phyloP scores from a whole-genome alignment of 257 asterid genomes.

The Petunia secreta region DNA sequence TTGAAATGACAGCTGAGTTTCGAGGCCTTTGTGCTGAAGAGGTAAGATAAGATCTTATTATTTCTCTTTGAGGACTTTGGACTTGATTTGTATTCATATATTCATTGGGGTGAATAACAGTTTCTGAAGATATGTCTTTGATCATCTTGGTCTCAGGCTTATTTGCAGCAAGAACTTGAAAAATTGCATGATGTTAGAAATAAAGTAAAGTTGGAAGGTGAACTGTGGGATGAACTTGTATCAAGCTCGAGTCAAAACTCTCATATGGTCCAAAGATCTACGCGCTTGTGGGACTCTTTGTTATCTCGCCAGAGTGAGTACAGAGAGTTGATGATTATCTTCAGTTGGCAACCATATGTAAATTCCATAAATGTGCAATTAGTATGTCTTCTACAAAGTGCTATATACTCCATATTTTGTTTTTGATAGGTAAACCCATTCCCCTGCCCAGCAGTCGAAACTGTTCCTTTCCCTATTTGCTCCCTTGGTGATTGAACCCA shows the following conservation, averaged over 20 bases:
- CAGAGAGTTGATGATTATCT: conserved; percentile 8
- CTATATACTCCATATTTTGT: background rate
- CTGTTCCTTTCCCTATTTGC: background rate
- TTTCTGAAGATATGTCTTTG: conserved; percentile 23
- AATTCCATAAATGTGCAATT: conserved; percentile 11
- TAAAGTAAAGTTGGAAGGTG: conserved; percentile 97
- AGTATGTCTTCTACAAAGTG: conserved; percentile 9
- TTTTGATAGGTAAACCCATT: conserved; percentile 6
- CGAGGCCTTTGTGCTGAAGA: conserved; percentile 99
- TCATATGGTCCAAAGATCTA: conserved; percentile 97
- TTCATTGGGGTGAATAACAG: conserved; percentile 26
- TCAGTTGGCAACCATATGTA: background rate
- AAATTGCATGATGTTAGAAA: conserved; percentile 89
- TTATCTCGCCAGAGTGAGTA: conserved; percentile 92
- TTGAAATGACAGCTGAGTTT: conserved; percentile 98
- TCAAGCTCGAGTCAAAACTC: conserved; percentile 99
- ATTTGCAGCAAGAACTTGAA: conserved; percentile 98
- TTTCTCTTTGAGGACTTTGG: conserved; percentile 7
- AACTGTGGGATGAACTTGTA: conserved; percentile 95
- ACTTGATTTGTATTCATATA: conserved; percentile 11
- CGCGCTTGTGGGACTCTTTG: conserved; percentile 96
- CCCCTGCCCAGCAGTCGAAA: conserved; percentile 3
- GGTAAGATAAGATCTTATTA: conserved; percentile 45
- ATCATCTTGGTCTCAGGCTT: conserved; percentile 63
- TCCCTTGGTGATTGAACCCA: conserved; percentile 7